Evolutionary conservation across 257 asterid genomes (phyloP).

Genomic region (Solanum ossicruentum): DNA sequence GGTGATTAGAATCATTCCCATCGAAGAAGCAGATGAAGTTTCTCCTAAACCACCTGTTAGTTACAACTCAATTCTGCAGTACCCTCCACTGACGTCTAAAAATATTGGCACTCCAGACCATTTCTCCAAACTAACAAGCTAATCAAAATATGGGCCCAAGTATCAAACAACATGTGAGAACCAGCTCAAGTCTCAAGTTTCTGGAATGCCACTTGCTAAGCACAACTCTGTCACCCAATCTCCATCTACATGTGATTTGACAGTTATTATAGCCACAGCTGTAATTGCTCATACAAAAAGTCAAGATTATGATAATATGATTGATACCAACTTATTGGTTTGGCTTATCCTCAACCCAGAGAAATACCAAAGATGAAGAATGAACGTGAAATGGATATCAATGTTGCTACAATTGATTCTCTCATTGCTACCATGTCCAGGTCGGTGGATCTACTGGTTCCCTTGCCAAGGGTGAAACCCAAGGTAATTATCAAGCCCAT

Average conservation of each 20-base stretch:
- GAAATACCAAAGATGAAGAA: constrained; percentile 19
- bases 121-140: background rate
- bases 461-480: background rate
- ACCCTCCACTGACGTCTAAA: background rate
- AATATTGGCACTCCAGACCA: background rate
- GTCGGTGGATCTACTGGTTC: background rate
- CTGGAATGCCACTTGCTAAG: background rate
- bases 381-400: background rate
- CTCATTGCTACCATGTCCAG: background rate
- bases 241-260: background rate
- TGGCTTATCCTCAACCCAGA: constrained; percentile 24
- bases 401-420: background rate
- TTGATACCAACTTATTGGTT: constrained; percentile 19
- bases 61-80: background rate
- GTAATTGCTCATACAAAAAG: constrained; percentile 16
- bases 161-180: background rate
- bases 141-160: background rate
- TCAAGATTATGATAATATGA: constrained; percentile 6
- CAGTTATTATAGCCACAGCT: constrained; percentile 16
- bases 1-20: constrained; percentile 13
- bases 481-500: background rate
- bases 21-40: constrained; percentile 10
- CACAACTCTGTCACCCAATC: background rate
- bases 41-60: background rate
- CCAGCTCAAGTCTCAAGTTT: background rate